Percentiles rank a stretch among this genome's conserved stretches.
phyloP scores from a whole-genome alignment of 2,329 filamentous ascomycete species.

The Trichoderma cornu-damae region DNA sequence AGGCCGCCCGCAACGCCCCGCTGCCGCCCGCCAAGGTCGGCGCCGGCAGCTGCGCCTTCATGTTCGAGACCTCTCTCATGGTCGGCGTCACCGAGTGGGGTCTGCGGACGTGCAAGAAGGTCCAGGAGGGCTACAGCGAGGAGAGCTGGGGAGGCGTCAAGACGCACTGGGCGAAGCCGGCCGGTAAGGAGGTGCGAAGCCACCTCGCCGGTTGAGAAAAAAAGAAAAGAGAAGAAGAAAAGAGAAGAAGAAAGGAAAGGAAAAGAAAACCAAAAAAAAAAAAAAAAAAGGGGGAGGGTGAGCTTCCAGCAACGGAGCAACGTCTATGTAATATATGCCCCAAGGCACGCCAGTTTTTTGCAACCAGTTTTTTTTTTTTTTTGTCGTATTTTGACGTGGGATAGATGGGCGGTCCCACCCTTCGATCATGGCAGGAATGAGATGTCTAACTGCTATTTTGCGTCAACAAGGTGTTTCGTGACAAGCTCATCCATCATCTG shows the following conservation, averaged over 20 bases:
- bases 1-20: constrained; percentile 51
- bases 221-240: not conserved
- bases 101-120: constrained; percentile 51
- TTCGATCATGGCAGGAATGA: not conserved
- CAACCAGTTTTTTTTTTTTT: not conserved
- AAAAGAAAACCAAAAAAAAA: not conserved
- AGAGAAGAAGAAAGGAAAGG: constrained; percentile 19
- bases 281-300: constrained; percentile 18
- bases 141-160: constrained; percentile 73
- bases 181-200: constrained; percentile 29
- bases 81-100: constrained; percentile 70
- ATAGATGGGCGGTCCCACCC: not conserved
- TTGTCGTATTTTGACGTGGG: no score
- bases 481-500: not conserved
- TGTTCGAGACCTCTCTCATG: constrained; percentile 67
- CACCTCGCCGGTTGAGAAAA: constrained; percentile 20
- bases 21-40: constrained; percentile 55
- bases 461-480: not conserved
- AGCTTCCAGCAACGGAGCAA: not conserved
- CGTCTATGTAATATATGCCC: no score
- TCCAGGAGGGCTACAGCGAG: constrained; percentile 59
- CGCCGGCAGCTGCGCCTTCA: constrained; percentile 59
- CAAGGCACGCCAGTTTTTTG: not conserved
- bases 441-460: not conserved
- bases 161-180: constrained; percentile 53